These are phyloP conservation scores for Trichoderma breve DNA, from an alignment of 2,329 filamentous ascomycete genomes.

Conservation along the genomic window DNA sequence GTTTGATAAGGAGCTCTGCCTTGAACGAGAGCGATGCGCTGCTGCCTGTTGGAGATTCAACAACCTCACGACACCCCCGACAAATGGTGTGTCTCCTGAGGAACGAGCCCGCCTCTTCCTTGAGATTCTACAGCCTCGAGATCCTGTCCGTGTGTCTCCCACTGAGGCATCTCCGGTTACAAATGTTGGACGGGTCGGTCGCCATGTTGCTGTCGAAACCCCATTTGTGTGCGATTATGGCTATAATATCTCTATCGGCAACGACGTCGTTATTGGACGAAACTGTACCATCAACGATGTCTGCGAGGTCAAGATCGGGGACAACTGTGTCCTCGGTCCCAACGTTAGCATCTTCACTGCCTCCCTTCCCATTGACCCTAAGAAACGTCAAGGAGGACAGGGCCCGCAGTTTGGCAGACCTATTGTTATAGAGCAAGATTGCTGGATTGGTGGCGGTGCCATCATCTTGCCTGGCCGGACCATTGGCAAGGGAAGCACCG, in stretches of 20 bases:
- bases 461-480: conserved; percentile 75
- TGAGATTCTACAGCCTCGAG: conserved; percentile 66
- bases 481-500: conserved; percentile 74
- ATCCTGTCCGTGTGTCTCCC: conserved; percentile 56
- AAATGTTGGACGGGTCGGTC: conserved; percentile 64
- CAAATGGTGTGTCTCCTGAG: conserved; percentile 64
- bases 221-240: conserved; percentile 94
- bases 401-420: conserved; percentile 68
- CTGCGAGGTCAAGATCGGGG: conserved; percentile 77
- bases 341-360: conserved; percentile 84
- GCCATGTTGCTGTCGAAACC: conserved; percentile 74
- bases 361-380: conserved; percentile 69
- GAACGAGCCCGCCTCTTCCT: conserved; percentile 70
- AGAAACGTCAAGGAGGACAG: conserved; percentile 69
- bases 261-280: conserved; percentile 78
- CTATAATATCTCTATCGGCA: conserved; percentile 87
- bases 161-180: conserved; percentile 51
- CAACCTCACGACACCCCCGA: conserved; percentile 69
- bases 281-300: conserved; percentile 86
- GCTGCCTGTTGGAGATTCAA: conserved; percentile 84
- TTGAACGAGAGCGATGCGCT: conserved; percentile 82
- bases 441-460: conserved; percentile 76
- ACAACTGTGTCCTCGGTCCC: conserved; percentile 73
- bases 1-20: conserved; percentile 71
- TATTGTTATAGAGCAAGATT: conserved; percentile 81